These are phyloP conservation scores for Rhodotorula graminis DNA, from an alignment of 768 basidiomycete species.

Conservation along the genomic window DNA sequence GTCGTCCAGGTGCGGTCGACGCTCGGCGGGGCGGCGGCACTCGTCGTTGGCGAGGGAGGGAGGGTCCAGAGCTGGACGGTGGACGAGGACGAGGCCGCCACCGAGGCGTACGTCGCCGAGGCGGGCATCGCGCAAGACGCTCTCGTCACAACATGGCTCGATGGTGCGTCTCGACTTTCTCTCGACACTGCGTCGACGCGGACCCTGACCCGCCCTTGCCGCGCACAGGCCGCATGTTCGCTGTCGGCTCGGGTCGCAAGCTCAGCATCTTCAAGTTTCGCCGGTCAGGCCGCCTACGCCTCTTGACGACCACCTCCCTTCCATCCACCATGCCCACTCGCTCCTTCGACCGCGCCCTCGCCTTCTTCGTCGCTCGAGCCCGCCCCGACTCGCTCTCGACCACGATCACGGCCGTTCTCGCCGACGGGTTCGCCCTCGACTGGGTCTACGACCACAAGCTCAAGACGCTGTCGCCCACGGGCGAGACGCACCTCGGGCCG, in stretches of 20 bases:
- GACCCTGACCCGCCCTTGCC: not conserved
- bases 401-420: constrained; percentile 2
- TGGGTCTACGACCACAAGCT: constrained; percentile 10
- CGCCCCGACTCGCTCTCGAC: constrained; percentile 6
- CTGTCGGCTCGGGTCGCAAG: not conserved
- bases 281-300: constrained; percentile 1
- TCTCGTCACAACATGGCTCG: constrained; percentile 19
- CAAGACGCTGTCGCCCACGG: not conserved
- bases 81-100: not conserved
- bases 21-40: not conserved
- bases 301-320: not conserved
- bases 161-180: constrained; percentile 3
- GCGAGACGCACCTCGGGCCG: not conserved
- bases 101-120: not conserved
- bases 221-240: constrained; percentile 3
- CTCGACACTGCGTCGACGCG: too few relatives aligned
- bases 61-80: constrained; percentile 29
- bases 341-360: not conserved
- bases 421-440: not conserved
- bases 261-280: constrained; percentile 6
- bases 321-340: too few relatives aligned
- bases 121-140: not conserved
- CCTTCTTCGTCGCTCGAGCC: constrained; percentile 14
- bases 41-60: not conserved
- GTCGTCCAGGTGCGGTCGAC: constrained; percentile 4